phyloP scores from a whole-genome alignment of 1,284 basidiomycete genomes.

The Singerocomus inundabilis region DNA sequence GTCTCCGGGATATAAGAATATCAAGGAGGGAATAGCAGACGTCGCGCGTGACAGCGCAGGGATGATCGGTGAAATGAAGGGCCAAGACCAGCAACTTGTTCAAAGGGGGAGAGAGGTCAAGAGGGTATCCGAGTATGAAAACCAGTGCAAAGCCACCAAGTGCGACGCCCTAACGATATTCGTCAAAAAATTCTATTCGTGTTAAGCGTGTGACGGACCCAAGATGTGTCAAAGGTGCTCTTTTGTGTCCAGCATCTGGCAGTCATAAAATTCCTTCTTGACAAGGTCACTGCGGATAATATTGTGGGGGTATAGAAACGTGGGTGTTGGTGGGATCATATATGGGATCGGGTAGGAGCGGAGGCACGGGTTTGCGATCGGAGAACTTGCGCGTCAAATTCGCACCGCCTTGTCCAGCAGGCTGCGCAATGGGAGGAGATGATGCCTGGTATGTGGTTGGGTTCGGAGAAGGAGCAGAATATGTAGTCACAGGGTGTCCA shows the following conservation, averaged over 20 bases:
- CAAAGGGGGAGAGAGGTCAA: background rate
- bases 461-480: constrained; percentile 6
- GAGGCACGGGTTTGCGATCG: constrained; percentile 35
- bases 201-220: constrained; percentile 8
- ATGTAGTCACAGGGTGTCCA: constrained; percentile 15
- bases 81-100: constrained; percentile 5
- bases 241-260: constrained; percentile 4
- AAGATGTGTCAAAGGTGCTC: constrained; percentile 1
- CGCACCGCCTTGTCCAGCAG: constrained; percentile 24
- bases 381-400: constrained; percentile 35
- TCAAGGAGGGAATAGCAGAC: constrained; percentile 6
- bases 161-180: background rate
- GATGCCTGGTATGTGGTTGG: constrained; percentile 10
- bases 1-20: background rate
- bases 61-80: constrained; percentile 9
- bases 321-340: constrained; percentile 25
- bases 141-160: background rate
- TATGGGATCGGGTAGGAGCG: constrained; percentile 24
- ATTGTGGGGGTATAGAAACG: constrained; percentile 23
- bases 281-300: constrained; percentile 4
- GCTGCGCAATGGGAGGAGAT: constrained; percentile 14
- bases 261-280: background rate
- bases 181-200: background rate
- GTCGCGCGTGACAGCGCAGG: constrained; percentile 17
- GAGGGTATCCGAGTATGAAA: constrained; percentile 10